Base-by-base conservation (phyloP, 305 asterid species). In the Ruellia speciosa region DNA sequence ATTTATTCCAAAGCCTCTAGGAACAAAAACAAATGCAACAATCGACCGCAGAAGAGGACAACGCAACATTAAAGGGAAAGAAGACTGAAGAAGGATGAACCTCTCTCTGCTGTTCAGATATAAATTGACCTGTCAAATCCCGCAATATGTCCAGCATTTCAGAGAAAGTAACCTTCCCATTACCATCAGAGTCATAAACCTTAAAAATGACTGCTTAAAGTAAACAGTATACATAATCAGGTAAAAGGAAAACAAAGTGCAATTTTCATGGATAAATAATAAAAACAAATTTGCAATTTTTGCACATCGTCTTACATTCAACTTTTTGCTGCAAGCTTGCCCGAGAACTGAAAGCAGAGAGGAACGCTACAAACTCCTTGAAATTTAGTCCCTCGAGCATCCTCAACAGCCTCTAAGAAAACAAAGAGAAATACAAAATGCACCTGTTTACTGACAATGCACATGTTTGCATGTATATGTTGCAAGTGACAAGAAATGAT, bases 251-350 rank as follows among this genome's bases (percentile, higher is more conserved):
- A 43, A 11, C 15, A 57, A 43, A 9, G 20, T 7, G 54, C 7
- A 41, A 37, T 54, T 49, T 52, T 31, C 39, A 53, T 10, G 31
- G n/a, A 16, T n/a, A n/a, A 3, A 20, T 16, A 0, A 43, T 46
- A 9, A 40, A 19, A 28, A 51, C 16, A 62, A 55, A 52, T 10
- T 19, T 62, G 49, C 50, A 20, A 24, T 24, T 43, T 59, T 61
- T 52, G 50, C 14, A 49, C 55, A 55, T 6, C 12, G 9, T 37
- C 79, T 78, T 81, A 85, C 96, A 87, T 70, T 85, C 94, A 64
- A 87, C 82, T 79, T 87, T 87, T 58, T 85, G 94, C 62, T 81
- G 94, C 80, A 85, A 68, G 80, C 72, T 87, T 13, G 96, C 83
- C 58, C 81, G 80, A 51, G 86, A 81, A 70, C 96, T 87, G 72